Evolutionary conservation across 2,329 filamentous ascomycete species (phyloP).

Genomic region (Paramyrothecium roridum): DNA sequence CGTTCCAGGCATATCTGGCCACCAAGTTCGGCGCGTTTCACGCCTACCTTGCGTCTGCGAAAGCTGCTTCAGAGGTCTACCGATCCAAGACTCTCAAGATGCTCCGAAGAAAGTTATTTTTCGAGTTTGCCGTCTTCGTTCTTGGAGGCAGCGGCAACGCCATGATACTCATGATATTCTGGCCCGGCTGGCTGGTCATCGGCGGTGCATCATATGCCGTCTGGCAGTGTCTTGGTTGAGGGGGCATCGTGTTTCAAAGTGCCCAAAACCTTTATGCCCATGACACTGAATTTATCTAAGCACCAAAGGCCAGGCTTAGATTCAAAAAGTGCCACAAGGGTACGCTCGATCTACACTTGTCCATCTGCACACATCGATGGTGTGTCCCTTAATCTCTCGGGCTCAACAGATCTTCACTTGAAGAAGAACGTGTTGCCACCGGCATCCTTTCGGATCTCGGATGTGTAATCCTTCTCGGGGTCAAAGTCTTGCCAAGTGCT

Average conservation of each 20-base stretch:
- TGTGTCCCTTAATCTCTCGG: background rate
- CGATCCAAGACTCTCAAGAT: slow-evolving; percentile 29
- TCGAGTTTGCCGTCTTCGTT: slow-evolving; percentile 49
- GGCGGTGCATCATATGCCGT: slow-evolving; percentile 28
- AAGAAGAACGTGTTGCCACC: slow-evolving; percentile 95
- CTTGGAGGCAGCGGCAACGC: slow-evolving; percentile 45
- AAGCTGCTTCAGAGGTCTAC: slow-evolving; percentile 28
- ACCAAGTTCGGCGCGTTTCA: slow-evolving; percentile 25
- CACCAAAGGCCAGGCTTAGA: background rate
- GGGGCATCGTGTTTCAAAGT: background rate
- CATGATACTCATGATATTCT: slow-evolving; percentile 49
- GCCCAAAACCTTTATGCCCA: no score
- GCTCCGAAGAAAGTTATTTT: slow-evolving; percentile 45
- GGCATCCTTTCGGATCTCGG: slow-evolving; percentile 74
- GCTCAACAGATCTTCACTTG: slow-evolving; percentile 19
- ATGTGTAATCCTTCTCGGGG: slow-evolving; percentile 79
- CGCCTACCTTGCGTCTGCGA: slow-evolving; percentile 22
- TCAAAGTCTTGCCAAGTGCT: slow-evolving; percentile 96
- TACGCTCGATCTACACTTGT: background rate
- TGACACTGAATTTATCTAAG: background rate
- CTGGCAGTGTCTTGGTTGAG: slow-evolving; percentile 32
- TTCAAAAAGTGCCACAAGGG: no score
- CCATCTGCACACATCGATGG: background rate
- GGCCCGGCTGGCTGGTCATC: slow-evolving; percentile 54
- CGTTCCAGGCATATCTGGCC: slow-evolving; percentile 20